Evolutionary conservation across 352 stramenopile genomes (phyloP), one percentile per base, ranked within the genome.

Genomic region (Globisporangium uncinulatum): DNA sequence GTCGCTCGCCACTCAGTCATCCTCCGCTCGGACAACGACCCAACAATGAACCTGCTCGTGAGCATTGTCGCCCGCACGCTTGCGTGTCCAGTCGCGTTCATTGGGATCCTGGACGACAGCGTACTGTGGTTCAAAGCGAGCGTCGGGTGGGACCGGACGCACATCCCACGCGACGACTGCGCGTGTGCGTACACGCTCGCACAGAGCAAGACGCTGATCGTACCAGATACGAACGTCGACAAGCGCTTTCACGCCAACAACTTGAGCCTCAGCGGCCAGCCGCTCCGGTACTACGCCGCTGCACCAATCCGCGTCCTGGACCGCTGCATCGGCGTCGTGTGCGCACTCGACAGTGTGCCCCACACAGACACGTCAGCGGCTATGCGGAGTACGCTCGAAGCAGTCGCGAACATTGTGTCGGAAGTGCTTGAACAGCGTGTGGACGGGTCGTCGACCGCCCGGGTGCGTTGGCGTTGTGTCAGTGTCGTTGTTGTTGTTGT

Each of bases 361-460:
- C 83, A 88, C 47, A 59, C 54, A 9, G 54, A 63, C 20, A 90
- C 79, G 2, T 79, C 74, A 0, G 51, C 74, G 1, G 62, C 73
- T 10, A 89, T 88, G 78, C 73, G 65, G 34, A 87, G 76, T 42
- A 92, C 78, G 6, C 73, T 92, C 17, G 83, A 90, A 50, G 78
- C 79, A 0, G 73, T 92, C 37, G 79, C 79, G 6, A 89, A 86
- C 21, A 92, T 92, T 36, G 83, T 86, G n/a, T 89, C 79, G 0
- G 79, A 92, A 46, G 83, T 92, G 15, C 68, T 92, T 15, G 83
- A 92, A 57, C 78, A 92, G 61, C 78, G 83, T 21, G 53, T 87
- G 17, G 65, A 81, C 17, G 43, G 54, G 13, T 59, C 46, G 3
- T 54, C 46, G 14, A 43, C 48, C 17, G 17, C 43, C 43, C 24